Conservation (phyloP, 352 stramenopile species). For the Phytopythium vexans region DNA sequence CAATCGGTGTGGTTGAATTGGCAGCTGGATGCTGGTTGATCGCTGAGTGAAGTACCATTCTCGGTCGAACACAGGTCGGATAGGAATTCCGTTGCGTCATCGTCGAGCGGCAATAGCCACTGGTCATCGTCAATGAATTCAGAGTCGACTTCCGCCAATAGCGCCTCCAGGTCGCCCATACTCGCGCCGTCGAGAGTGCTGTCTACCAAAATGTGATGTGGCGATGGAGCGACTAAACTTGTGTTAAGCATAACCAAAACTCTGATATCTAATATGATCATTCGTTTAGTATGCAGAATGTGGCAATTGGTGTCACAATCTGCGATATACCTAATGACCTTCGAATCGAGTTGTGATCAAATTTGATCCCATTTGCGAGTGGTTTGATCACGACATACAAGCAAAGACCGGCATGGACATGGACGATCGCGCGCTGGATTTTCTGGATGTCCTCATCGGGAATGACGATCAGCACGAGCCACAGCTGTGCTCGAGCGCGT, state of each 20-base stretch:
- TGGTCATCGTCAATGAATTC: no score
- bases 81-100: not conserved
- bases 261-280: not conserved
- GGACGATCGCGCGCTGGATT: not conserved
- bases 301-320: no score
- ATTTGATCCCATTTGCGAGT: no score
- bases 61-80: no score
- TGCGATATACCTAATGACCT: not conserved
- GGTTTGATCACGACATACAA: no score
- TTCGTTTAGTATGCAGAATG: no score
- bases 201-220: no score
- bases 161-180: not conserved
- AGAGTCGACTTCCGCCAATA: not conserved
- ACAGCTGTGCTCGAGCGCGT: not conserved
- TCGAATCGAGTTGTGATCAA: not conserved
- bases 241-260: not conserved
- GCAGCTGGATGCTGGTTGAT: no score
- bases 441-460: not conserved
- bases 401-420: no score
- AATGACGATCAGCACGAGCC: not conserved
- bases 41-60: no score
- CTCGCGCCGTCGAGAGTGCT: not conserved
- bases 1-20: no score
- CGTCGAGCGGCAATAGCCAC: not conserved
- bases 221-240: no score